Conservation (phyloP, 2,329 filamentous ascomycete species). For the Epichloe baconii region DNA sequence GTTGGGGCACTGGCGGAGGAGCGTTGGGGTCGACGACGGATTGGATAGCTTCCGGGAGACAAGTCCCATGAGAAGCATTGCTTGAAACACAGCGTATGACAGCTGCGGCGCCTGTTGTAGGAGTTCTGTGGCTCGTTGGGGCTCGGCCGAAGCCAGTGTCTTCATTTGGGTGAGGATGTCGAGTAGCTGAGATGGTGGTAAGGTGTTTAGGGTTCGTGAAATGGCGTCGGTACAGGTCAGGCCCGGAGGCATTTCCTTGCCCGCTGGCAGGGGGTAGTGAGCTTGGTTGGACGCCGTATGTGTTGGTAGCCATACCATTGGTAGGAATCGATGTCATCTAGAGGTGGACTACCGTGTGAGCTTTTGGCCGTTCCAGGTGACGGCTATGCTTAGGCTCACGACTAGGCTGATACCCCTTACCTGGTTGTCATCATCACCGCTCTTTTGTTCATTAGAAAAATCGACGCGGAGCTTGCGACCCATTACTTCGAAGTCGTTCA, state of each 20-base stretch:
- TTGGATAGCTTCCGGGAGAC: conserved; percentile 75
- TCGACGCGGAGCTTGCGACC: conserved; percentile 88
- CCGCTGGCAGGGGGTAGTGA: conserved; percentile 67
- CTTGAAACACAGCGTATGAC: conserved; percentile 89
- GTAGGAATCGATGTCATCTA: conserved; percentile 14
- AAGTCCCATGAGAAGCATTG: conserved; percentile 80
- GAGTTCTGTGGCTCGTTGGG: conserved; percentile 71
- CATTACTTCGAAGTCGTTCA: conserved; percentile 94
- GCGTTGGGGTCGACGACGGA: conserved; percentile 59
- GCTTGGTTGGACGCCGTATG: conserved; percentile 26
- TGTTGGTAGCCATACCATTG: conserved; percentile 19
- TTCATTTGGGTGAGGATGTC: conserved; percentile 95
- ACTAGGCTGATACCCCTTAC: background rate
- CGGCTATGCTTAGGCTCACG: background rate
- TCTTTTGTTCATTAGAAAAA: conserved; percentile 85
- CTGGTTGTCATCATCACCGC: conserved; percentile 41
- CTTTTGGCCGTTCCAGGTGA: background rate
- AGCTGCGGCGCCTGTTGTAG: conserved; percentile 84
- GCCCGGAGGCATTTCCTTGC: conserved; percentile 70
- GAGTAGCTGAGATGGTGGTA: conserved; percentile 78
- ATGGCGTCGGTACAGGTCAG: conserved; percentile 83
- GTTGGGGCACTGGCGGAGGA: conserved; percentile 21
- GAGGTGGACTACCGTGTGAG: background rate
- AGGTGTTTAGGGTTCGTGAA: conserved; percentile 74
- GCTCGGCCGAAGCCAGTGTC: conserved; percentile 68